Percentiles rank a stretch among this genome's conserved stretches.
Evolutionary conservation across 179 eudicot genomes (phyloP).

Genomic region (Corrigiola litoralis): DNA sequence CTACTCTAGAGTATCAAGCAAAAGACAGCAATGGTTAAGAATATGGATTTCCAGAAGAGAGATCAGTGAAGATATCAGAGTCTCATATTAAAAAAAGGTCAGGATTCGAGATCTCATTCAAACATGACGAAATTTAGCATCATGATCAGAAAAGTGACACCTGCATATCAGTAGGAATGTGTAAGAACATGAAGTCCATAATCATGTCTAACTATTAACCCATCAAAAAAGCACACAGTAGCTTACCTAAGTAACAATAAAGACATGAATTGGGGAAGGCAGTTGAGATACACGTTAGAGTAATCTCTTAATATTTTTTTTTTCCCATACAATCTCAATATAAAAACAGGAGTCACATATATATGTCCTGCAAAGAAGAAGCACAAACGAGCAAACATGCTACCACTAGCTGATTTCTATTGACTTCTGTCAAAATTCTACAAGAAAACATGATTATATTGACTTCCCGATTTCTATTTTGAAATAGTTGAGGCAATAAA

Average conservation of each 20-base stretch:
- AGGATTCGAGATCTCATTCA: background rate
- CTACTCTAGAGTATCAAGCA: too few species aligned
- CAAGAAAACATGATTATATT: background rate
- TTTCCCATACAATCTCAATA: background rate
- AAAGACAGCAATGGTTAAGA: too few species aligned
- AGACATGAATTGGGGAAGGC: too few species aligned
- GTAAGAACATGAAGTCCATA: background rate
- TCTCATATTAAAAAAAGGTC: background rate
- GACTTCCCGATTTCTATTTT: background rate
- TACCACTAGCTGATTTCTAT: background rate
- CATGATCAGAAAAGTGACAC: background rate
- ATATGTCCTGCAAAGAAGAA: background rate
- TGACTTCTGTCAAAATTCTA: background rate
- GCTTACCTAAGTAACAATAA: slow-evolving; percentile 1
- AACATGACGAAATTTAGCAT: background rate
- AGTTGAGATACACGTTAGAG: too few species aligned
- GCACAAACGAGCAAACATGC: slow-evolving; percentile 4
- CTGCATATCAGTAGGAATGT: background rate
- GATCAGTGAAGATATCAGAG: too few species aligned
- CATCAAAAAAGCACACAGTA: background rate
- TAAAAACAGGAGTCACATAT: background rate
- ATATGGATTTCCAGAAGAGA: too few species aligned
- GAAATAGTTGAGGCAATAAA: background rate
- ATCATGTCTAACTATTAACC: background rate
- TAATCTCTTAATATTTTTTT: too few species aligned